These are phyloP conservation scores for Gossypioides kirkii DNA, from an alignment of 345 rosid genomes.

Conservation along the genomic window DNA sequence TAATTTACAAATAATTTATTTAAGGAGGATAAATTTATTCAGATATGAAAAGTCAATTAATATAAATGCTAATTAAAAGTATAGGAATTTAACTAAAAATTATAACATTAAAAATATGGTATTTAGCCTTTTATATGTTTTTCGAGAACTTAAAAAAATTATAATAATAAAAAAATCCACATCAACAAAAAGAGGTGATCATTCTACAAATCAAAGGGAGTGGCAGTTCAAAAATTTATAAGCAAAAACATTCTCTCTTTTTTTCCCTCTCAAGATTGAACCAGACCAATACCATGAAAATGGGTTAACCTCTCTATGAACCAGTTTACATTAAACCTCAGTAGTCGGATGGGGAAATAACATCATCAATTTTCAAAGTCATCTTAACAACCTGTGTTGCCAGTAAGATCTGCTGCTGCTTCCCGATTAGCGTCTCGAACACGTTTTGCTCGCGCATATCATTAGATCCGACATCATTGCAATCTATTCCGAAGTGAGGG, in stretches of 20 bases:
- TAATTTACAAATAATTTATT: too few relatives aligned
- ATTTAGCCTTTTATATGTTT: too few relatives aligned
- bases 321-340: conserved; percentile 25
- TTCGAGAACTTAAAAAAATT: not conserved
- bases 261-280: not conserved
- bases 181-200: not conserved
- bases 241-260: conserved; percentile 4
- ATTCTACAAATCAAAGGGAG: not conserved
- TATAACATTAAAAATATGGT: too few relatives aligned
- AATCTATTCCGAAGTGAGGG: conserved; percentile 75
- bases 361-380: conserved; percentile 97
- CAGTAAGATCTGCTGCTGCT: conserved; percentile 91
- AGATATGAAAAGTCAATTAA: too few relatives aligned
- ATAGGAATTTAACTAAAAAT: too few relatives aligned
- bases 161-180: not conserved
- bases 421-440: conserved; percentile 87
- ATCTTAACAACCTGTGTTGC: conserved; percentile 99
- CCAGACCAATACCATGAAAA: conserved; percentile 16
- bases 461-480: conserved; percentile 92
- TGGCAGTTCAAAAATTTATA: conserved; percentile 18
- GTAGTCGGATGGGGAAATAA: conserved; percentile 71
- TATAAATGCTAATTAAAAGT: too few relatives aligned
- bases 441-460: conserved; percentile 90
- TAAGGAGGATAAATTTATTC: too few relatives aligned
- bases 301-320: conserved; percentile 4